Percentiles rank a stretch among this genome's conserved stretches.
These are phyloP conservation scores for Centella asiatica DNA, from an alignment of 129 eudicot genomes.

Conservation along the genomic window DNA sequence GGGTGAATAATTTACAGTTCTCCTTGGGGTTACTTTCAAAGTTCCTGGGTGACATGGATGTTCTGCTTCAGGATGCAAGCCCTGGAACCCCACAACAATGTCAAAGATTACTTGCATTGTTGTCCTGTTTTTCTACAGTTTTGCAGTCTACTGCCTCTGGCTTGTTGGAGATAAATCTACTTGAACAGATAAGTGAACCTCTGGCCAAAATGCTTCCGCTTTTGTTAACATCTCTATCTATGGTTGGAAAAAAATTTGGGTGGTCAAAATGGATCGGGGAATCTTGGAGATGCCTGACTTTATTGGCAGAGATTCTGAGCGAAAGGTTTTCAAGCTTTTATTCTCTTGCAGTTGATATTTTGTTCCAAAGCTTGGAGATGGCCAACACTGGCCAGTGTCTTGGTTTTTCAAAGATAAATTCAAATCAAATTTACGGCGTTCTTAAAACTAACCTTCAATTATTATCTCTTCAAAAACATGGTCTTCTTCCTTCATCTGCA, in stretches of 20 bases:
- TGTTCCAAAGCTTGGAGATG: constrained; percentile 72
- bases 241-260: constrained; percentile 84
- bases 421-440: constrained; percentile 93
- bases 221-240: constrained; percentile 63
- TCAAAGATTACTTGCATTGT: constrained; percentile 70
- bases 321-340: constrained; percentile 78
- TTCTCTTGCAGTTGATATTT: constrained; percentile 65
- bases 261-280: constrained; percentile 95
- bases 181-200: constrained; percentile 75
- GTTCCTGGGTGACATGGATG: constrained; percentile 97
- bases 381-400: constrained; percentile 15
- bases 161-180: constrained; percentile 74
- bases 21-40: constrained; percentile 85
- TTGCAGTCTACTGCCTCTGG: constrained; percentile 94
- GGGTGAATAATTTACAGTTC: constrained; percentile 91
- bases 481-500: constrained; percentile 74
- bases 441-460: constrained; percentile 89
- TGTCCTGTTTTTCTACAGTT: constrained; percentile 90
- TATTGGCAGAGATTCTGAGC: constrained; percentile 89
- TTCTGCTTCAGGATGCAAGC: constrained; percentile 77
- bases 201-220: constrained; percentile 79
- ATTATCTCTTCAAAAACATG: constrained; percentile 83
- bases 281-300: constrained; percentile 98
- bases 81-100: constrained; percentile 86
- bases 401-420: constrained; percentile 43